Evolutionary conservation across 2,329 filamentous ascomycete species (phyloP), one percentile per base, ranked within the genome.

Genomic region (Neurospora sp.): DNA sequence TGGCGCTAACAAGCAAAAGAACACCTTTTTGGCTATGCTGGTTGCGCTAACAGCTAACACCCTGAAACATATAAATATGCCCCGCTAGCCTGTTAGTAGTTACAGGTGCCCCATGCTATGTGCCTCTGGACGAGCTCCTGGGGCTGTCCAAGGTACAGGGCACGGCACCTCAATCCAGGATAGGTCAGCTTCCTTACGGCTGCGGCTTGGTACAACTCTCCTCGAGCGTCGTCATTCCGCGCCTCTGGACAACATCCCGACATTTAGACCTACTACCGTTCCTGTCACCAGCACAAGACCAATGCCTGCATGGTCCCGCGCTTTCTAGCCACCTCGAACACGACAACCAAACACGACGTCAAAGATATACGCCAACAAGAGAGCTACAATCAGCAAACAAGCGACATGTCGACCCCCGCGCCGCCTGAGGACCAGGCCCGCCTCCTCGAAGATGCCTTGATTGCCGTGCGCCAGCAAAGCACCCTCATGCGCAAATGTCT

Each of bases 401-500:
- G 36, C 37, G 72, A 11, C 67, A 76, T 76, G 74, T 72, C 82
- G 72, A 82, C 84, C 72, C 87, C 90, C 77, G 85, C 88, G 76
- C 86, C 86, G 78, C 85, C 89, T 75, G 91, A 94, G 82, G 91
- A 94, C 82, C 91, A 91, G 87, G 93, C 92, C 77, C 92, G 94
- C 78, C 88, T 99, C 84, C 90, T 99, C 76, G 96, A 99, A 84
- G 96, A 99, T 90, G 96, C 96, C 78, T 85, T 98, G 82, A 89
- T 92, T 72, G 95, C 97, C 68, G 96, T 99, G 82, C 92, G 95
- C 83, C 95, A 98, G 83, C 96, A 99, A 87, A 96, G 95, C 71
- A 89, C 90, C 78, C 87, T 97, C 80, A 99, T 99, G 96, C 93
- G 95, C 83, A 95, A 96, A 84, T 98, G 94, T 78, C 87, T 99